Conservation (phyloP, 106 monocot genomes). For the Cymbidium sinense region DNA sequence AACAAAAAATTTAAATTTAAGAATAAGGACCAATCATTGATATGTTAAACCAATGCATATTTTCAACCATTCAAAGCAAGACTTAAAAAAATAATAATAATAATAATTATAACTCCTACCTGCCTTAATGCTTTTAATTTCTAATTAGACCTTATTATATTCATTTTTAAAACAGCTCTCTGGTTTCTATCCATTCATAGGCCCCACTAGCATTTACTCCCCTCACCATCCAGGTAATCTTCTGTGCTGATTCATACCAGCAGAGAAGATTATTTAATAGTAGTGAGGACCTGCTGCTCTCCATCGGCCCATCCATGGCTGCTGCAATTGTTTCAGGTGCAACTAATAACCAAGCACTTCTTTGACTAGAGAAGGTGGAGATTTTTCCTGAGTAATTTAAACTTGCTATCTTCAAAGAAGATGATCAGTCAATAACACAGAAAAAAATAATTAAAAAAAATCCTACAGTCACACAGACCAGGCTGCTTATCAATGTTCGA, state of each 20-base stretch:
- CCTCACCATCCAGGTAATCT: not conserved
- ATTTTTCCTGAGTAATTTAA: not conserved
- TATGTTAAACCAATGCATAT: too few species aligned
- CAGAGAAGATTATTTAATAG: not conserved
- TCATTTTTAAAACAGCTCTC: too few species aligned
- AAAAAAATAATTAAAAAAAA: not conserved
- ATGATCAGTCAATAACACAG: not conserved
- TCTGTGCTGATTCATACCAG: not conserved
- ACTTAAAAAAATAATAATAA: too few species aligned
- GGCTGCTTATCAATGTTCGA: not conserved
- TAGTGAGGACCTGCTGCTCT: not conserved
- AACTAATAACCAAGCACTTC: not conserved
- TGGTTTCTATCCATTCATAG: not conserved
- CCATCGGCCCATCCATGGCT: not conserved
- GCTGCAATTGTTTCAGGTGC: not conserved
- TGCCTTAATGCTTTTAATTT: too few species aligned
- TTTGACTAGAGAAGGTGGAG: slow-evolving; percentile 5
- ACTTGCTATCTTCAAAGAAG: not conserved
- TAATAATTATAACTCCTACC: too few species aligned
- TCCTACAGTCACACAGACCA: not conserved
- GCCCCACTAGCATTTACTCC: not conserved
- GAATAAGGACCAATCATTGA: too few species aligned
- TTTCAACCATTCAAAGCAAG: too few species aligned
- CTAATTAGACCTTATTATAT: too few species aligned
- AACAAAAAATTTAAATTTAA: too few species aligned